Percentiles rank a stretch among this genome's conserved stretches.
Evolutionary conservation across 2,329 filamentous ascomycete species (phyloP).

Genomic region (Aspergillus pseudoterreus): DNA sequence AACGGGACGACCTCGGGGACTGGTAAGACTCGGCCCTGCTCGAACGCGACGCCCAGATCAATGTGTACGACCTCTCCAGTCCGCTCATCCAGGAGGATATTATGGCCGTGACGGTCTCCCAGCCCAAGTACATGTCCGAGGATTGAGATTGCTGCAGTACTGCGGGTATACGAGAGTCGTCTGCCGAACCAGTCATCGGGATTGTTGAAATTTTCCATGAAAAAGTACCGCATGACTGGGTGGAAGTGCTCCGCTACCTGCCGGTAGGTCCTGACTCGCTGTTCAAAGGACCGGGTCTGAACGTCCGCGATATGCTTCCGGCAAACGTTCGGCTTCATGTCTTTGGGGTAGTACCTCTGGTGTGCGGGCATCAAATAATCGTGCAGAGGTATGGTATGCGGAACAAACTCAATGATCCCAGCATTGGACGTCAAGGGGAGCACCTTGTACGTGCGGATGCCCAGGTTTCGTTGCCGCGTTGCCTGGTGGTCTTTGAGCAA

Average conservation of each 20-base stretch:
- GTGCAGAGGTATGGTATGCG: conserved; percentile 85
- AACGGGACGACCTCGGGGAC: conserved; percentile 96
- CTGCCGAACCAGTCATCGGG: conserved; percentile 95
- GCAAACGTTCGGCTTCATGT: conserved; percentile 71
- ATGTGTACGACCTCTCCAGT: conserved; percentile 96
- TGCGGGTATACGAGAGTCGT: conserved; percentile 85
- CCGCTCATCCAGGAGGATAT: conserved; percentile 85
- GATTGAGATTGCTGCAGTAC: conserved; percentile 91
- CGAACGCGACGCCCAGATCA: conserved; percentile 93
- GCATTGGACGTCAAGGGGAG: conserved; percentile 79
- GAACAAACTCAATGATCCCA: conserved; percentile 95
- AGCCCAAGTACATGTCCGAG: conserved; percentile 89
- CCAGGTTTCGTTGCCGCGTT: conserved; percentile 82
- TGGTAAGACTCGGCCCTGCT: conserved; percentile 90
- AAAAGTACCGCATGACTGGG: conserved; percentile 94
- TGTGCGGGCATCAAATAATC: conserved; percentile 92
- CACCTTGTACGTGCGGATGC: conserved; percentile 95
- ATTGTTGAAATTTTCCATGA: conserved; percentile 89
- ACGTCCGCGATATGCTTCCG: conserved; percentile 74
- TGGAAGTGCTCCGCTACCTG: conserved; percentile 78
- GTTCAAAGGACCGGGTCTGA: conserved; percentile 65
- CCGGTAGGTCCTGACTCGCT: conserved; percentile 70
- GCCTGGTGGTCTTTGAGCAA: conserved; percentile 80
- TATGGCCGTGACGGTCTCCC: conserved; percentile 92
- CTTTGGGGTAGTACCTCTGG: conserved; percentile 77